Evolutionary conservation across 2,329 filamentous ascomycete species (phyloP).

Genomic region (Diaporthe batatas): DNA sequence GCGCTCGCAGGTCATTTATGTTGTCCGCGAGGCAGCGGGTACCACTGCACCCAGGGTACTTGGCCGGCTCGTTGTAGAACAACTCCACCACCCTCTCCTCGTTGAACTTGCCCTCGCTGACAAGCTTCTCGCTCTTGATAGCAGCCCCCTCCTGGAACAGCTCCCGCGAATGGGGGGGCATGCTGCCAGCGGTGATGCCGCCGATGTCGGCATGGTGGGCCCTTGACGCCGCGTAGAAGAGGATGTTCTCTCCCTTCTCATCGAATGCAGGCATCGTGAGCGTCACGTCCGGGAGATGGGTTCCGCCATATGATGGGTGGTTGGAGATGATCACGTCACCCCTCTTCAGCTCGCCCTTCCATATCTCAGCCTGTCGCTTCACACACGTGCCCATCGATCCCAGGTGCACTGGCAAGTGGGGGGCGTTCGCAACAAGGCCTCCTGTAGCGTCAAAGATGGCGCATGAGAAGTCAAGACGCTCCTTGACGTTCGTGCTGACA

Average conservation of each 20-base stretch:
- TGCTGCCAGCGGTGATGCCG: constrained; percentile 84
- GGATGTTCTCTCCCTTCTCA: constrained; percentile 73
- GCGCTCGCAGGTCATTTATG: constrained; percentile 87
- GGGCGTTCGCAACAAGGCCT: constrained; percentile 82
- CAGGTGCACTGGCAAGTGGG: constrained; percentile 84
- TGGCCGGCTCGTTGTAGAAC: constrained; percentile 79
- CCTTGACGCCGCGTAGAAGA: constrained; percentile 85
- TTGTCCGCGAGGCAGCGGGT: constrained; percentile 86
- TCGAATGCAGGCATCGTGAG: constrained; percentile 85
- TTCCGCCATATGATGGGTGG: constrained; percentile 86
- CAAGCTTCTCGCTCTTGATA: constrained; percentile 77
- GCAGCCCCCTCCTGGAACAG: constrained; percentile 75
- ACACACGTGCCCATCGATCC: constrained; percentile 91
- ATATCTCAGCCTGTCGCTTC: constrained; percentile 82
- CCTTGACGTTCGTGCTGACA: constrained; percentile 85
- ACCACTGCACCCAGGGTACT: constrained; percentile 81
- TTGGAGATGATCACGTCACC: constrained; percentile 89
- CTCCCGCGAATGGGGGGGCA: constrained; percentile 81
- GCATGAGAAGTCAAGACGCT: constrained; percentile 86
- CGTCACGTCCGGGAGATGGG: constrained; percentile 86
- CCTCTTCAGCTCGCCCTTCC: constrained; percentile 81
- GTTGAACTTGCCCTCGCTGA: constrained; percentile 81
- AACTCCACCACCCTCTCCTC: constrained; percentile 81
- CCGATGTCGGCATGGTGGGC: constrained; percentile 89
- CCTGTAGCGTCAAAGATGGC: constrained; percentile 83